Base-by-base conservation (phyloP, 2,329 filamentous ascomycete species). In the Epichloe elymi region DNA sequence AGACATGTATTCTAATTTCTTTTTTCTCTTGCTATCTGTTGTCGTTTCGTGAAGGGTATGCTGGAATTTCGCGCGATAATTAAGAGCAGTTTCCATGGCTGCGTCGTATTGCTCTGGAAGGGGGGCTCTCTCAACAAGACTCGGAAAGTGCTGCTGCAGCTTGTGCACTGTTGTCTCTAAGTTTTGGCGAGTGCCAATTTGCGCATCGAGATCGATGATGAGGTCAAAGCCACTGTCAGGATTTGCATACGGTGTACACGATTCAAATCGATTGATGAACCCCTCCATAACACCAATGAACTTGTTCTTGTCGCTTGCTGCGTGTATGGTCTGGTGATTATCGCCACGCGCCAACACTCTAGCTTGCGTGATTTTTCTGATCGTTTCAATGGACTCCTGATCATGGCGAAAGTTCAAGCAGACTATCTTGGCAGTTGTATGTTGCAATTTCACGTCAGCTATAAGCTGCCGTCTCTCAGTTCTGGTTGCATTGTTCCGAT, bases 311-410 rank as follows among this genome's bases (percentile, higher is more conserved):
- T 85, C 79, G 51, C 86, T 85, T 44, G 80, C 85, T 11, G 91
- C 90, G 61, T 93, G 89, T 53, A 98, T 97, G 0, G 93, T 98
- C 69, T 98, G 93, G 65, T 98, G 93, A 61, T 97, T 97, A 66
- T 98, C 89, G 14, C 93, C 93, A 20, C 93, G 85, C 5, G 80
- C 76, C 19, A 96, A 71, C 1, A 98, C 88, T 47, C 93, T 83
- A 55, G 83, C 77, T 52, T 80, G 83, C 1, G 89, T 95, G 26
- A 91, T 74, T 51, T 79, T 72, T 43, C 86, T 79, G 55, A 97
- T 87, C 35, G 79, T 73, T 47, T 86, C 76, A 7, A 93, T 78
- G 56, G 88, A 72, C 49, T 86, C 79, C 61, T 95, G 72, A 52
- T 89, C 80, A 62, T 97, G 93, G 6, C 87, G 83, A 62, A 90